Evolutionary conservation across 1,284 basidiomycete species (phyloP), one percentile per base, ranked within the genome.

Genomic region (Ceratobasidium sp.): DNA sequence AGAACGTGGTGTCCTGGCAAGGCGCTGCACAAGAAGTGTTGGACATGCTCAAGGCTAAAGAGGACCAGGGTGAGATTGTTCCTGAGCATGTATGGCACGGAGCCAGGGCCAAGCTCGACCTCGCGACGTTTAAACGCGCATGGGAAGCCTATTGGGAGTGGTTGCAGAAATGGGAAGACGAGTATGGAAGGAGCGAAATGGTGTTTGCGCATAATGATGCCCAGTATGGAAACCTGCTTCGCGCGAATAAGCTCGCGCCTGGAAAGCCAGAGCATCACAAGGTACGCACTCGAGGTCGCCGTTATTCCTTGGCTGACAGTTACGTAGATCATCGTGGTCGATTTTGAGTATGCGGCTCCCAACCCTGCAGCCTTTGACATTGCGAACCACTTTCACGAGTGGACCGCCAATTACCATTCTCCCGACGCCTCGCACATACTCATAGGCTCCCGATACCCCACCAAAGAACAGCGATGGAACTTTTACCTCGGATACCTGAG

Each of bases 371-470:
- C 92, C 1, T 96, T 89, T 79, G 95, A 98, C 77, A 94, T 98
- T 75, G 94, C 91, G 70, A 97, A 97, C 80, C 94, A 97, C 80
- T 97, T 96, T 80, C 89, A 93, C 77, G 95, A 97, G 80, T 97
- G 95, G 94, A 91, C 91, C 31, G 91, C 93, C 20, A 85, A 96
- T 79, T 98, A 97, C 78, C 90, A 93, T 76, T 77, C 77, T 0
- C 84, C 85, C 5, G 77, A 84, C 25, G 86, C 85, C 0, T 91
- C 94, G 52, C 92, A 95, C 73, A 75, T 94, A 67, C 86, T 91
- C 52, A 81, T 88, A 68, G 82, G 85, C 72, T 81, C 83, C 22
- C 82, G 82, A 4, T 96, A 96, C 79, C 95, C 95, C 3, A 87
- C 86, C 0, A 73, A 75, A n/a, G 81, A 83, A 38, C 84, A 97